Base-by-base conservation (phyloP, 768 basidiomycete genomes). In the Amanita rubescens region DNA sequence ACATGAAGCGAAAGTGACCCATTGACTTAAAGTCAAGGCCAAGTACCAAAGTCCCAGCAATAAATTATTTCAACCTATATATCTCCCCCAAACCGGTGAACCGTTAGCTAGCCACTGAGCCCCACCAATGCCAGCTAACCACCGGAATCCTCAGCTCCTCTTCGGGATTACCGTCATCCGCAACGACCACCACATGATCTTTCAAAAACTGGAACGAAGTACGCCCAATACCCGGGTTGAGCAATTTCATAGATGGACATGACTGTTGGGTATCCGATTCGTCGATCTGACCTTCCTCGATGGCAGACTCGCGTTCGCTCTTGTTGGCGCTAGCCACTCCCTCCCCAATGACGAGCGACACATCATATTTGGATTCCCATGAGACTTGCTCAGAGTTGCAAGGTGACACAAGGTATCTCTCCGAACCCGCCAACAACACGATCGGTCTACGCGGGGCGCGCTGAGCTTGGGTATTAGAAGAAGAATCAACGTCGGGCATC, bases 131-230 rank as follows among this genome's bases (percentile, higher is more conserved):
- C 52, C 52, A 53, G 37, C 44, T 35, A 5, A 30, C 22, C 27
- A 53, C 41, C 2, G 20, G 52, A 17, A 53, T 53, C 41, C 43
- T 53, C 43, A 53, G 25, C 24, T 52, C 41, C n/a, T 42, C 38
- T 14, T n/a, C n/a, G n/a, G n/a, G n/a, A n/a, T n/a, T n/a, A n/a
- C 45, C 43, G 19, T 19, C 19, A 9, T 53, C 44, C 4, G 35
- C 32, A 10, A 46, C 52, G 17, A 53, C 32, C 5, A 53, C 43
- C n/a, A 53, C 34, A 1, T 22, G 20, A 2, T 53, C 52, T 15
- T 24, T 53, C 52, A 53, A 33, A 22, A 53, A 53, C 33, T 33
- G 43, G n/a, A 53, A 35, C 19, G 52, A 41, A 20, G 22, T n/a
- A 10, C 34, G 52, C 6, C 52, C 52, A 19, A 53, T 20, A 1